Evolutionary conservation across 257 asterid genomes (phyloP).

Genomic region (Scutellaria minor): DNA sequence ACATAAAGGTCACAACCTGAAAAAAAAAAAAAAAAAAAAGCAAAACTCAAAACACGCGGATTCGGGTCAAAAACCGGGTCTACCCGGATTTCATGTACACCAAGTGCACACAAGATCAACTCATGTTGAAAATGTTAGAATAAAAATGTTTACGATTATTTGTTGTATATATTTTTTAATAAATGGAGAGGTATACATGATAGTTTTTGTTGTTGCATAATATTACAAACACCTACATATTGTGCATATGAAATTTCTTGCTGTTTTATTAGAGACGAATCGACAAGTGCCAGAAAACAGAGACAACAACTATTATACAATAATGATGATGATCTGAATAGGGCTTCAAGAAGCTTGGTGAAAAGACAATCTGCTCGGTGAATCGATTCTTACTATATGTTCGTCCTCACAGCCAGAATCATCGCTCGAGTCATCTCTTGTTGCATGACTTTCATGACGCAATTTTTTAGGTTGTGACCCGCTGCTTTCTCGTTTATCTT

Average conservation of each 20-base stretch:
- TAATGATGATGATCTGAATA: neutral
- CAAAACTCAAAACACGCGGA: no score
- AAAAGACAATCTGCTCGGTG: slow-evolving; percentile 77
- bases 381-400: slow-evolving; percentile 72
- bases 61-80: no score
- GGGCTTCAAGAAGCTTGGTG: slow-evolving; percentile 44
- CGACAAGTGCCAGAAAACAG: neutral
- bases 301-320: neutral
- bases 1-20: no score
- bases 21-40: no score
- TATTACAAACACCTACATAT: neutral
- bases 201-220: neutral
- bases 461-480: slow-evolving; percentile 30
- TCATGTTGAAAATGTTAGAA: no score
- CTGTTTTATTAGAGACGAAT: neutral
- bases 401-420: slow-evolving; percentile 92
- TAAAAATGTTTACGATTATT: no score
- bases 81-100: no score
- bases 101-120: no score
- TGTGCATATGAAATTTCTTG: neutral
- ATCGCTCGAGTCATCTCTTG: slow-evolving; percentile 64
- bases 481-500: slow-evolving; percentile 28
- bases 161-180: no score
- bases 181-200: no score
- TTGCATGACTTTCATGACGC: slow-evolving; percentile 34